A percentile compares a stretch with the other conserved stretches of the same genome.
phyloP scores from a whole-genome alignment of 192 early-diverging fungal genomes.

The Entomortierella beljakovae region DNA sequence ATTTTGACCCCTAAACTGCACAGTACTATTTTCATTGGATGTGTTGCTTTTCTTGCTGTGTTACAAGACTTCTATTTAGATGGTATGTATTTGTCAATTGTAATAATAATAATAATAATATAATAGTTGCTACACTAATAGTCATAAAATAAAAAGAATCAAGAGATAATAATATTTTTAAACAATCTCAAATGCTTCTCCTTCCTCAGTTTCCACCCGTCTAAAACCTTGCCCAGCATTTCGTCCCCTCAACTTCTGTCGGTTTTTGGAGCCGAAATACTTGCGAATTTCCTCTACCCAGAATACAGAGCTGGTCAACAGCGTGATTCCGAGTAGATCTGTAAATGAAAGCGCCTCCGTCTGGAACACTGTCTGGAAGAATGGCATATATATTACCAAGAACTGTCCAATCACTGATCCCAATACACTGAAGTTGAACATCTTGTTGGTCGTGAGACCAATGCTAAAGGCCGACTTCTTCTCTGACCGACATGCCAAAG shows the following conservation, averaged over 20 bases:
- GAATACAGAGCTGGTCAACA: slow-evolving; percentile 82
- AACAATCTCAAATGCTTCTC: slow-evolving; percentile 52
- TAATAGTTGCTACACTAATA: too few species aligned
- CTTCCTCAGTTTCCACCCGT: slow-evolving; percentile 47
- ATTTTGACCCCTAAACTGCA: too few species aligned
- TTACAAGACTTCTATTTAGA: too few species aligned
- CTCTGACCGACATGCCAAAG: slow-evolving; percentile 88
- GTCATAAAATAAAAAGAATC: too few species aligned
- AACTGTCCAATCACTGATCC: slow-evolving; percentile 89
- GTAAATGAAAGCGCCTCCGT: slow-evolving; percentile 83
- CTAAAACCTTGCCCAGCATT: slow-evolving; percentile 39
- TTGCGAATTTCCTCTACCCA: slow-evolving; percentile 91
- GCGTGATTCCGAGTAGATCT: slow-evolving; percentile 77
- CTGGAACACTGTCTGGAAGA: slow-evolving; percentile 94
- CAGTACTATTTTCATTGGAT: too few species aligned
- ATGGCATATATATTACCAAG: slow-evolving; percentile 88
- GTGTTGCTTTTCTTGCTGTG: too few species aligned
- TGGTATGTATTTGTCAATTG: too few species aligned
- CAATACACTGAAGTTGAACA: slow-evolving; percentile 88
- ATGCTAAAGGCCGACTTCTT: slow-evolving; percentile 83
- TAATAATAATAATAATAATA: too few species aligned
- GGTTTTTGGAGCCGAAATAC: slow-evolving; percentile 30
- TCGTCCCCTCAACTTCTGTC: slow-evolving; percentile 26
- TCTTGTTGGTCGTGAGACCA: slow-evolving; percentile 88
- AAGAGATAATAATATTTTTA: too few species aligned